Evolutionary conservation across 345 rosid species (phyloP), one percentile per base, ranked within the genome.

Genomic region (Acer saccharum): DNA sequence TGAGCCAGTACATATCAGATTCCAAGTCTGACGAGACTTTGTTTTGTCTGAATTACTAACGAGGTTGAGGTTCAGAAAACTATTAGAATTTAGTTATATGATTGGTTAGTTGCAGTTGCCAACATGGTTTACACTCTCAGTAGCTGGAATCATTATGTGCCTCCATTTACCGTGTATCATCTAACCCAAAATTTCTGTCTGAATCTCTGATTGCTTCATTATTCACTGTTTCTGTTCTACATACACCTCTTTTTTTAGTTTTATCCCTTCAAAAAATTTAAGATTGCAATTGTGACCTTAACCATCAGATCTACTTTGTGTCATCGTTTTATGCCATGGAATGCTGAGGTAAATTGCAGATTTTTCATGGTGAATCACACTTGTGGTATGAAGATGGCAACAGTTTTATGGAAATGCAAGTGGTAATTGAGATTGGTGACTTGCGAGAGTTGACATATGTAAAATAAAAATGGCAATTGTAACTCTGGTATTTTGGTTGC

Each of bases 1-100:
- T 32, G 18, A 57, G 10, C 71, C 20, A n/a, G 55, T 18, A 17
- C 68, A 43, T 69, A 46, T 27, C 13, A 50, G 76, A 66, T 76
- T 55, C 11, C 12, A 52, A 43, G 48, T 80, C 29, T 32, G 18
- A 32, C 44, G 25, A 60, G 66, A 39, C 25, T 35, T 27, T 4
- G 2, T 60, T 20, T 20, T n/a, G 20, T 39, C 55, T 43, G 27
- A 73, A 61, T 21, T 73, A 44, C 43, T 71, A 20, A 17, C 0
- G 21, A 14, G 35, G 43, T 10, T 55, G 32, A 57, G 3, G 16
- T 55, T 29, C 41, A 32, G 64, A 9, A 68, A 71, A 55, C 48
- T 32, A 10, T 32, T 12, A n/a, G 21, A 0, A 18, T 32, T 43
- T 41, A 11, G 20, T 9, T 71, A 20, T 27, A 17, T 29, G 32